These are phyloP conservation scores for Diutina ranongensis DNA, from an alignment of 1,139 yeast genomes.

Conservation along the genomic window DNA sequence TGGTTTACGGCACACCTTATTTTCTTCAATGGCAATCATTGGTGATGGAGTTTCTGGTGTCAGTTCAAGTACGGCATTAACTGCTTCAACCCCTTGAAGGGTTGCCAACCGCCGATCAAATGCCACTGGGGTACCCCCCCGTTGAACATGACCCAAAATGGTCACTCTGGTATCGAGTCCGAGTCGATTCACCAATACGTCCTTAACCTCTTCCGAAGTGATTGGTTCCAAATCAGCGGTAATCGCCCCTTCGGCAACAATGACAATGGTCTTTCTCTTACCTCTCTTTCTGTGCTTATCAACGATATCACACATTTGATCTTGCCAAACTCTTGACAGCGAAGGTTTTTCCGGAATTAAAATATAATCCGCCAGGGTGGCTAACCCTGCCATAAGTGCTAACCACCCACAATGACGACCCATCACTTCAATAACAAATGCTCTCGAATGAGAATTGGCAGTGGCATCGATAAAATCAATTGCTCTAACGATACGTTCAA, in stretches of 20 bases:
- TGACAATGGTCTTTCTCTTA: constrained; percentile 67
- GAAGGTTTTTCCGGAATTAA: constrained; percentile 76
- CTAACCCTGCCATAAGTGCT: constrained; percentile 73
- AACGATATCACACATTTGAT: constrained; percentile 54
- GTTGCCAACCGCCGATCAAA: constrained; percentile 69
- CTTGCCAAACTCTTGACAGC: constrained; percentile 39
- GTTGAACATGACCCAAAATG: constrained; percentile 72
- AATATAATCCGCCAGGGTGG: constrained; percentile 72
- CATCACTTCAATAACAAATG: constrained; percentile 82
- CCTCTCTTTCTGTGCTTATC: constrained; percentile 59
- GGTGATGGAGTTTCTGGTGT: constrained; percentile 69
- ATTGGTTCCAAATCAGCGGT: constrained; percentile 56
- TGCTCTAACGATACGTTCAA: constrained; percentile 67
- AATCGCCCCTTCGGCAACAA: constrained; percentile 79
- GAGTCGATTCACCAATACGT: constrained; percentile 50
- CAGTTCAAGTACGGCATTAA: constrained; percentile 58
- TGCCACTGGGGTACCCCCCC: constrained; percentile 83
- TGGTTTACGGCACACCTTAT: constrained; percentile 58
- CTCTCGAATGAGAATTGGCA: constrained; percentile 73
- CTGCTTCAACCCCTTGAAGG: constrained; percentile 77
- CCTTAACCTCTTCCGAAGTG: constrained; percentile 53
- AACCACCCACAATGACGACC: constrained; percentile 88
- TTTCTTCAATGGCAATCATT: constrained; percentile 62
- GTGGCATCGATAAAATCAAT: constrained; percentile 79
- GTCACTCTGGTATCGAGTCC: constrained; percentile 74